Percentiles rank a stretch among this genome's conserved stretches.
These are phyloP conservation scores for Fraxinus paxiana DNA, from an alignment of 305 asterid genomes.

Conservation along the genomic window DNA sequence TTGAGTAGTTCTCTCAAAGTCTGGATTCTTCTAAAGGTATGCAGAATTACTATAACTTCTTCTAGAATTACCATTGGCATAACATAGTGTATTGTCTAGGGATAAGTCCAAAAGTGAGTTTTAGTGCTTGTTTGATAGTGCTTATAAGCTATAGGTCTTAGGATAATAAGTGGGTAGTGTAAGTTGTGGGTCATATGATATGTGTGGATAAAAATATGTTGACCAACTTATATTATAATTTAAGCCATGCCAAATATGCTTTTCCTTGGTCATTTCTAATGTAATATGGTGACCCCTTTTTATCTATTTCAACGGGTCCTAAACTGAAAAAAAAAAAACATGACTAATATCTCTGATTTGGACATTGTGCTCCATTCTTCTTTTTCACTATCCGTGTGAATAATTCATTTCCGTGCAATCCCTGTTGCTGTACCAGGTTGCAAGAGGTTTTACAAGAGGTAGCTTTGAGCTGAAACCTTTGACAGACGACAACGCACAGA, in stretches of 20 bases:
- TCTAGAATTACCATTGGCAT: background rate
- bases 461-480: constrained; percentile 71
- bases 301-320: background rate
- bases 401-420: background rate
- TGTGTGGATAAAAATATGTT: background rate
- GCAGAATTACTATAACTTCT: background rate
- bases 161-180: background rate
- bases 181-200: background rate
- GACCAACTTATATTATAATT: background rate
- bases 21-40: constrained; percentile 92
- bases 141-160: background rate
- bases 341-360: background rate
- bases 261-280: background rate
- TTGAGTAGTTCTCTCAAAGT: constrained; percentile 96
- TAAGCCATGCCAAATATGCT: background rate
- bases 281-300: background rate
- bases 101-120: background rate
- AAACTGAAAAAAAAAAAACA: background rate
- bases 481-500: constrained; percentile 40
- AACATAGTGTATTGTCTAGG: background rate
- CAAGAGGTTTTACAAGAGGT: constrained; percentile 77
- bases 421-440: constrained; percentile 54
- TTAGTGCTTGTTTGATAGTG: background rate
- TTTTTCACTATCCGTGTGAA: background rate
- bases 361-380: background rate